phyloP scores from a whole-genome alignment of 257 asterid species.

The Nicotiana tabacum region DNA sequence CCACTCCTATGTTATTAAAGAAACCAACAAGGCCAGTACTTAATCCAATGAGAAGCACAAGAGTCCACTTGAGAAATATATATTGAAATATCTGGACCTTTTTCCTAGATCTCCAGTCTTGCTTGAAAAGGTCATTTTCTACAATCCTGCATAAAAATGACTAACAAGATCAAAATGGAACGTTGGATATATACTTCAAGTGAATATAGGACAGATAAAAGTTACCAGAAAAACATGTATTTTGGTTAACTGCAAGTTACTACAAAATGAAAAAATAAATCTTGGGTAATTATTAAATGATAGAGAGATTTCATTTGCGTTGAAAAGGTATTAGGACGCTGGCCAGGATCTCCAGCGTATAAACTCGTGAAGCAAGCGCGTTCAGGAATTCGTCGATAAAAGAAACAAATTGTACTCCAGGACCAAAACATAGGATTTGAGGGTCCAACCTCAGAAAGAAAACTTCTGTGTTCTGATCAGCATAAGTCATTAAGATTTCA shows the following conservation, averaged over 20 bases:
- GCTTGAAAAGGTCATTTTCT: conserved; percentile 87
- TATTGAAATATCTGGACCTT: conserved; percentile 71
- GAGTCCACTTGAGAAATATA: conserved; percentile 82
- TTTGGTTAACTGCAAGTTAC: not conserved
- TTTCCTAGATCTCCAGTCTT: conserved; percentile 96
- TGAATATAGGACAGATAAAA: not conserved
- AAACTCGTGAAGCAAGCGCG: not conserved
- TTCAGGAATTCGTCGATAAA: not conserved
- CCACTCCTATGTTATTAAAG: conserved; percentile 82
- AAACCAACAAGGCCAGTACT: conserved; percentile 79
- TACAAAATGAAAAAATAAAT: not conserved
- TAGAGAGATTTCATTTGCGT: not conserved
- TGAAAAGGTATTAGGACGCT: not conserved
- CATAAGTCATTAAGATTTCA: too few species aligned
- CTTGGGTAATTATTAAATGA: not conserved
- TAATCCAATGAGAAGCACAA: conserved; percentile 83
- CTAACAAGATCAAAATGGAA: not conserved
- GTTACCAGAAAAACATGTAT: not conserved
- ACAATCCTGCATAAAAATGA: conserved; percentile 50
- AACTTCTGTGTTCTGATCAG: too few species aligned
- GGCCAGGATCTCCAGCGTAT: not conserved
- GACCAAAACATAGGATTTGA: too few species aligned
- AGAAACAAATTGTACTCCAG: too few species aligned
- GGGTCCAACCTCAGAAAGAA: too few species aligned
- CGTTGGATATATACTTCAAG: not conserved